phyloP scores from a whole-genome alignment of 768 basidiomycete genomes.

The Serendipita indica region DNA sequence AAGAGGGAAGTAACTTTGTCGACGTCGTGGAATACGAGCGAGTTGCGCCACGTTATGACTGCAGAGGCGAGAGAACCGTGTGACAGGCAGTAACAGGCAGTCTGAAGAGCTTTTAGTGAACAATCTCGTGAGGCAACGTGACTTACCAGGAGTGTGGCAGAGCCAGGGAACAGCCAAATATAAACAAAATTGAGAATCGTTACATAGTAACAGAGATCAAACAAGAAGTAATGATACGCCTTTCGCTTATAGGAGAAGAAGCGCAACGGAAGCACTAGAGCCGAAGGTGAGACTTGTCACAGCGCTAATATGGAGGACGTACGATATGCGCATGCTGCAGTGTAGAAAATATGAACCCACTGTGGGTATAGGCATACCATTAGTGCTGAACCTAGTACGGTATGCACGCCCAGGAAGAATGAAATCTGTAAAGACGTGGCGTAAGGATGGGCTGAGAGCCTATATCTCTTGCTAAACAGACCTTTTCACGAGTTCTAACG shows the following conservation, averaged over 20 bases:
- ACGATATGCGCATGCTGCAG: not conserved
- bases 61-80: slow-evolving; percentile 86
- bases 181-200: slow-evolving; percentile 84
- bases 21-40: slow-evolving; percentile 90
- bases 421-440: slow-evolving; percentile 30
- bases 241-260: slow-evolving; percentile 82
- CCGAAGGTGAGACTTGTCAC: slow-evolving; percentile 13
- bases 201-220: slow-evolving; percentile 85
- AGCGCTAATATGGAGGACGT: not conserved
- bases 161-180: slow-evolving; percentile 78
- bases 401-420: slow-evolving; percentile 92
- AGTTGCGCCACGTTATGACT: slow-evolving; percentile 97
- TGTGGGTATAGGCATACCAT: slow-evolving; percentile 80
- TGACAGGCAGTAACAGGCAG: slow-evolving; percentile 86
- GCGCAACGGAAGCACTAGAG: slow-evolving; percentile 58
- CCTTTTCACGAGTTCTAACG: slow-evolving; percentile 63
- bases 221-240: slow-evolving; percentile 87
- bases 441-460: not conserved
- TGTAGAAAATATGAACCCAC: slow-evolving; percentile 30
- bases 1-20: slow-evolving; percentile 95
- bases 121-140: too few species aligned
- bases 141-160: slow-evolving; percentile 62
- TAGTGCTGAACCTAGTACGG: slow-evolving; percentile 66
- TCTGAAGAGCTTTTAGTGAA: too few species aligned
- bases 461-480: not conserved